Evolutionary conservation across 306 rosid genomes (phyloP), one percentile per base, ranked within the genome.

Genomic region (Canavalia ensiformis): DNA sequence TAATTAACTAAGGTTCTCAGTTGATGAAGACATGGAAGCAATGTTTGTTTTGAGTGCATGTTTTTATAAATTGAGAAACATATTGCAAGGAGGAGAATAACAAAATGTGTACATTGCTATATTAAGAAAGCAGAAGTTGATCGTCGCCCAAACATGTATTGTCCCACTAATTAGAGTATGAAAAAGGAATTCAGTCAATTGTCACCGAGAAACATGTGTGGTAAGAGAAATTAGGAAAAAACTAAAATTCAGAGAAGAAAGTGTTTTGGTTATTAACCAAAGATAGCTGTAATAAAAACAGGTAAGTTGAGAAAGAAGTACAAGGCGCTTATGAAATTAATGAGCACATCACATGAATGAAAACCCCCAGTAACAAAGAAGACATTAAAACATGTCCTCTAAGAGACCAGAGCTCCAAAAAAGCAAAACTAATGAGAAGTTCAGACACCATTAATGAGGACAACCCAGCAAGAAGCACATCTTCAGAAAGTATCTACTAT

Each of bases 191-290:
- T 47, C 34, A 47, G 79, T 50, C 76, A 41, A 50, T 52, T 77
- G 83, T 64, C 82, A 59, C 66, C 59, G 50, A 68, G 69, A 68
- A 75, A 77, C 28, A 81, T 66, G 49, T 37, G 57, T 39, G 59
- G 13, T 33, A 50, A 71, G 84, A 64, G 59, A 76, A 81, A 88
- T 84, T 25, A 72, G 86, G 91, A 77, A 88, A 88, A 80, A 83
- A 82, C 83, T 52, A 85, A 71, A 66, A 89, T 49, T 56, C 84
- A 73, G 79, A 71, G 59, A 69, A 86, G 88, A 90, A 89, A 89
- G 91, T 82, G 78, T 63, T 49, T 81, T 83, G 81, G 77, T 82
- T 78, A 83, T 72, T 81, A 85, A 81, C 97, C 87, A 55, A 85
- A 81, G 55, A 87, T 90, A 79, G 79, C 76, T 18, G 51, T 28